A percentile compares a stretch with the other conserved stretches of the same genome.
These are phyloP conservation scores for Boletales sp. DNA, from an alignment of 768 basidiomycete species.

Conservation along the genomic window DNA sequence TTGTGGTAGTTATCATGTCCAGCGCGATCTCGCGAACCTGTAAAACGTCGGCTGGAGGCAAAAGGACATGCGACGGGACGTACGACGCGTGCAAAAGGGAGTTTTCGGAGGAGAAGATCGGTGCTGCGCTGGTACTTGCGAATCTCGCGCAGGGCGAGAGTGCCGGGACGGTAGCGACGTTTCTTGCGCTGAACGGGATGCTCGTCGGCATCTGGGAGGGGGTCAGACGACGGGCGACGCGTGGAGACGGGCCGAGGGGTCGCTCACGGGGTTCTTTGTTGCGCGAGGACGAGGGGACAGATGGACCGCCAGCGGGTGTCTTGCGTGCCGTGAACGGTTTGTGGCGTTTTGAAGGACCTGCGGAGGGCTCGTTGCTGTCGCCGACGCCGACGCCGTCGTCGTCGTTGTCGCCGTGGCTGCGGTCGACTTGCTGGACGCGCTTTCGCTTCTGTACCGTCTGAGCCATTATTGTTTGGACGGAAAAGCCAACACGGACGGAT, in stretches of 20 bases:
- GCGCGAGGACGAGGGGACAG: constrained; percentile 28
- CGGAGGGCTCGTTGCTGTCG: constrained; percentile 25
- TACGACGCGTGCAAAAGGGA: constrained; percentile 91
- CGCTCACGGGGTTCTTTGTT: constrained; percentile 26
- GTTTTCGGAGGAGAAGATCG: constrained; percentile 79
- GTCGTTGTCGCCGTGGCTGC: constrained; percentile 30
- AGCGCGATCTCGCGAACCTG: constrained; percentile 94
- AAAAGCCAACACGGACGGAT: background rate
- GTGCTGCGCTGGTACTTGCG: constrained; percentile 93
- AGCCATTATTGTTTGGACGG: constrained; percentile 44
- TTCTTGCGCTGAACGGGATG: constrained; percentile 38
- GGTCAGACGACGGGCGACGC: constrained; percentile 11
- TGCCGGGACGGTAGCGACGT: constrained; percentile 84
- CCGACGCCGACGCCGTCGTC: background rate
- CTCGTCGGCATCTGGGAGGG: constrained; percentile 21
- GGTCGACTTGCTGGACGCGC: constrained; percentile 32
- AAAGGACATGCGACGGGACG: constrained; percentile 20
- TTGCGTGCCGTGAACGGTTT: constrained; percentile 74
- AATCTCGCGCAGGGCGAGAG: constrained; percentile 87
- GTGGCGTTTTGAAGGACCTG: constrained; percentile 39
- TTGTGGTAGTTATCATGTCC: constrained; percentile 81
- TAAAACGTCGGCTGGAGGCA: background rate
- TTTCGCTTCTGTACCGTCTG: constrained; percentile 61
- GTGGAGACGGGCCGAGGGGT: background rate
- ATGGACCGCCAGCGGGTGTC: constrained; percentile 63